Percentiles rank a stretch among this genome's conserved stretches.
Conservation (phyloP, 2,329 filamentous ascomycete genomes). For the Orbilia javanica region DNA sequence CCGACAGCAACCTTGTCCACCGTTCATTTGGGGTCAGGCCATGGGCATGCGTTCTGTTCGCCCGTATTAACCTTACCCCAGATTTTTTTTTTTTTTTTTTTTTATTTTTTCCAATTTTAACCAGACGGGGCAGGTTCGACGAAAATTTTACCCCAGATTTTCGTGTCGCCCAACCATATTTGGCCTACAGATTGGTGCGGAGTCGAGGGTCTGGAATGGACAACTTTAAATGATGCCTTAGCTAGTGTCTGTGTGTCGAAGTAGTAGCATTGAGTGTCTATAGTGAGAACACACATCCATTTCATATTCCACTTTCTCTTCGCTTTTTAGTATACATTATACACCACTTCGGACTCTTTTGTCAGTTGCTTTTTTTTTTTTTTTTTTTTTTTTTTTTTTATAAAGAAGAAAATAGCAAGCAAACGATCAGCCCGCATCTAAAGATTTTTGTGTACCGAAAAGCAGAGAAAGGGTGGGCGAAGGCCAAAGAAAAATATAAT, state of each 20-base stretch:
- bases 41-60: conserved; percentile 16
- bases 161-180: conserved; percentile 3
- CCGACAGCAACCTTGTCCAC: neutral
- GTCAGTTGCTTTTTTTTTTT: conserved; percentile 7
- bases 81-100: no score
- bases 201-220: neutral
- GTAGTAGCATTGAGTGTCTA: conserved; percentile 3
- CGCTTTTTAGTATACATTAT: conserved; percentile 46
- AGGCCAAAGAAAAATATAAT: conserved; percentile 18
- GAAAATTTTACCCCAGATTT: conserved; percentile 19
- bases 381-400: no score
- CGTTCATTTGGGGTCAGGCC: conserved; percentile 17
- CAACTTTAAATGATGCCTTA: neutral
- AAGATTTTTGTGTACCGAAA: conserved; percentile 22
- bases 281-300: conserved; percentile 8
- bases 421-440: conserved; percentile 20
- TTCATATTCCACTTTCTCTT: conserved; percentile 37
- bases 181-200: neutral
- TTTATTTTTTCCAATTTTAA: no score
- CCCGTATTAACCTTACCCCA: conserved; percentile 11
- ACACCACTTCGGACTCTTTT: conserved; percentile 30
- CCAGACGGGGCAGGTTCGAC: conserved; percentile 22
- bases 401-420: neutral
- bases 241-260: neutral
- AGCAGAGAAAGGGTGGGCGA: neutral